Percentiles rank a stretch among this genome's conserved stretches.
These are phyloP conservation scores for Cyphellophora europaea DNA, from an alignment of 2,329 filamentous ascomycete species.

Conservation along the genomic window DNA sequence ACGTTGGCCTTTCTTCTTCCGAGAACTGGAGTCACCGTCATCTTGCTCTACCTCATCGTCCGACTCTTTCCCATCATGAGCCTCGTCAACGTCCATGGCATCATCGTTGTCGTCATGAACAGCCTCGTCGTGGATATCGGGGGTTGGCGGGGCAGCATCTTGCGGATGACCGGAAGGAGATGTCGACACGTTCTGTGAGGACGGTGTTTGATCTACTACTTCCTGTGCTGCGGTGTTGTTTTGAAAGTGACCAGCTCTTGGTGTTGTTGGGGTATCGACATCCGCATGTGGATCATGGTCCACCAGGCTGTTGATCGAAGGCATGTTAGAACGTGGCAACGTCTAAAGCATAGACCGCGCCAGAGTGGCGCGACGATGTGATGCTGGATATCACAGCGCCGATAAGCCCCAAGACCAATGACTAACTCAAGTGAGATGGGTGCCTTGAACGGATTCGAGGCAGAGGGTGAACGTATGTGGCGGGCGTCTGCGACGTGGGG, in stretches of 20 bases:
- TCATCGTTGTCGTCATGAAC: constrained; percentile 1
- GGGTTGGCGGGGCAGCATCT: background rate
- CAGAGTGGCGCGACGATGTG: no score
- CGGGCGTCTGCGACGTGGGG: no score
- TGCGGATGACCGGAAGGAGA: no score
- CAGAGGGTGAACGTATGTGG: no score
- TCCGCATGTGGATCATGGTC: constrained; percentile 13
- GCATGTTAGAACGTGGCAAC: constrained; percentile 6
- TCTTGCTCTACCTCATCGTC: constrained; percentile 57
- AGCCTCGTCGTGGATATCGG: background rate
- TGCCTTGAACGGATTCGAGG: no score
- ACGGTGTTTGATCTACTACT: no score
- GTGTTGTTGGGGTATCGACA: constrained; percentile 16
- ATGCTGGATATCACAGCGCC: no score
- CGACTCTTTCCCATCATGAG: constrained; percentile 49
- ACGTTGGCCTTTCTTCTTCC: constrained; percentile 93
- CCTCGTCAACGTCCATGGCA: constrained; percentile 17
- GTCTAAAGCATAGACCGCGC: no score
- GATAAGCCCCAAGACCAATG: no score
- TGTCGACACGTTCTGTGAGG: no score
- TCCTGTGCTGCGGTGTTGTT: no score
- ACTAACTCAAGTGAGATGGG: no score
- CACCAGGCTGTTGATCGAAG: constrained; percentile 16
- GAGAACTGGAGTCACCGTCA: constrained; percentile 59
- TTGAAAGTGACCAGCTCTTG: constrained; percentile 9